Evolutionary conservation across 306 rosid species (phyloP).

Genomic region (Dryas octopetala): DNA sequence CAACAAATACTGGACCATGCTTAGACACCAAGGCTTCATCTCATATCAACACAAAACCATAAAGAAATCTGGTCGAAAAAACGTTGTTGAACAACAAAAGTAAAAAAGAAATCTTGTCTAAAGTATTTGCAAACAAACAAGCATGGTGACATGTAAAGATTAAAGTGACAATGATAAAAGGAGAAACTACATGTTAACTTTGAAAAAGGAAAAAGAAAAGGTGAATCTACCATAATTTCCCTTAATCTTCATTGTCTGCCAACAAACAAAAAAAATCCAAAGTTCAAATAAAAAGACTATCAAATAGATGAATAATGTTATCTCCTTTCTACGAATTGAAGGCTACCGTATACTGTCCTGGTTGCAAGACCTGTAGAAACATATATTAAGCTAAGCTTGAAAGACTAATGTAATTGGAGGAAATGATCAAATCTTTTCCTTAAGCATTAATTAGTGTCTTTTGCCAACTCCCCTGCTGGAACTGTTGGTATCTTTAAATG

Average conservation of each 20-base stretch:
- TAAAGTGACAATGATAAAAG: conserved; percentile 2
- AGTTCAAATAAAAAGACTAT: neutral
- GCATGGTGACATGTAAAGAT: conserved; percentile 15
- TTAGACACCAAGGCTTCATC: neutral
- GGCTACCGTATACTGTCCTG: too few species aligned
- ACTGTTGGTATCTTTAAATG: conserved; percentile 19
- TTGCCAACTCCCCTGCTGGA: conserved; percentile 17
- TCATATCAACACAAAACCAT: neutral
- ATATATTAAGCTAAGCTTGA: conserved; percentile 6
- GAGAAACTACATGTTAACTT: neutral
- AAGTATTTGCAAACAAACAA: neutral
- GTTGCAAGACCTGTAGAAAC: neutral
- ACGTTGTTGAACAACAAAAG: neutral
- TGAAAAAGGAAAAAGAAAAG: neutral
- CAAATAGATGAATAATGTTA: neutral
- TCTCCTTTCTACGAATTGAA: neutral
- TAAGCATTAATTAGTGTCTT: neutral
- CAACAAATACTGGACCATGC: neutral
- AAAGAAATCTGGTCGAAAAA: too few species aligned
- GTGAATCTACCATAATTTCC: conserved; percentile 18
- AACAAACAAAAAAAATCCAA: neutral
- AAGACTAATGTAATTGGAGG: neutral
- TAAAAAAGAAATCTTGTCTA: neutral
- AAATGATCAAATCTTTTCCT: neutral
- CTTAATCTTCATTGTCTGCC: neutral